A percentile compares a stretch with the other conserved stretches of the same genome.
Conservation (phyloP, 176 grass and related monocot genomes). For the Oryza coarctata region DNA sequence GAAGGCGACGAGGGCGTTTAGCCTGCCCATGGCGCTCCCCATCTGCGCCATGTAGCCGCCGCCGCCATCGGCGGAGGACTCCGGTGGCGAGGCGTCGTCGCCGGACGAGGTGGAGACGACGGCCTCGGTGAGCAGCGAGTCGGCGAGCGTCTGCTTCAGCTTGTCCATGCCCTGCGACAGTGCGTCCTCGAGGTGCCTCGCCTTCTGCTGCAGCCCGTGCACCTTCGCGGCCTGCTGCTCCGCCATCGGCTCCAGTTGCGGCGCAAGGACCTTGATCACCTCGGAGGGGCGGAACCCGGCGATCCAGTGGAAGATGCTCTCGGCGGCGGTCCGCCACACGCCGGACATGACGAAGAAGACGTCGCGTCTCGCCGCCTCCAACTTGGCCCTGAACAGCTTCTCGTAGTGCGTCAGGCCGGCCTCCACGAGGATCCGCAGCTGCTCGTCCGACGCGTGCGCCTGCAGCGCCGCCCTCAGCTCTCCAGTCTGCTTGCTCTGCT, state of each 20-base stretch:
- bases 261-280: constrained; percentile 59
- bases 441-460: constrained; percentile 34
- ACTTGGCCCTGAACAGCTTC: constrained; percentile 52
- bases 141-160: constrained; percentile 72
- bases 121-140: constrained; percentile 37
- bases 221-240: constrained; percentile 46
- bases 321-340: constrained; percentile 55
- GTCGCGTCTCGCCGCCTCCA: constrained; percentile 48
- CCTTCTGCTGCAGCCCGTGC: constrained; percentile 44
- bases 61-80: neutral
- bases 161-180: constrained; percentile 69
- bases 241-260: constrained; percentile 52
- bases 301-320: constrained; percentile 84
- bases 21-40: constrained; percentile 53
- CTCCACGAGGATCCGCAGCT: constrained; percentile 51
- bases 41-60: constrained; percentile 52
- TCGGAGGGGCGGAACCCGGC: constrained; percentile 74
- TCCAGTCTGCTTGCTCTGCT: constrained; percentile 42
- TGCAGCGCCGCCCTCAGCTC: constrained; percentile 56
- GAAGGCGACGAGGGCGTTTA: constrained; percentile 53
- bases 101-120: neutral
- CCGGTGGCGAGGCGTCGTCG: neutral
- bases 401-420: constrained; percentile 61
- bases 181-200: constrained; percentile 64
- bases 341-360: constrained; percentile 80